Percentiles rank a stretch among this genome's conserved stretches.
Evolutionary conservation across 306 rosid species (phyloP).

Genomic region (Medicago ruthenica): DNA sequence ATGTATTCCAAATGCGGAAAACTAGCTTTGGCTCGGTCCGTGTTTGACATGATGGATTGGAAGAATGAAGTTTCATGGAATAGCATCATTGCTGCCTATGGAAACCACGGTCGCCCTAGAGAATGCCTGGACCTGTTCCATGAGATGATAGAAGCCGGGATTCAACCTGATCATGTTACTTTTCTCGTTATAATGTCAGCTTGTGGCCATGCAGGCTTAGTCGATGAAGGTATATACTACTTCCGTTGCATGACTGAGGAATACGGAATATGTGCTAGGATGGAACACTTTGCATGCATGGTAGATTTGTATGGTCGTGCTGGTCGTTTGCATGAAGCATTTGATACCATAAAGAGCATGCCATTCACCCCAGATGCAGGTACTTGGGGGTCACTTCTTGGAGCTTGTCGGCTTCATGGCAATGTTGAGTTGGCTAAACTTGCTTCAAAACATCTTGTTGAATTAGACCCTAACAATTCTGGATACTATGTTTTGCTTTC

Average conservation of each 20-base stretch:
- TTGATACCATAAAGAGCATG: conserved; percentile 68
- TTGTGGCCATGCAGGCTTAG: conserved; percentile 79
- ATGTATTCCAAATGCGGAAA: conserved; percentile 90
- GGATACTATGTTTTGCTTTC: conserved; percentile 83
- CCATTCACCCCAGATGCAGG: conserved; percentile 85
- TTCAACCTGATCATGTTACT: conserved; percentile 81
- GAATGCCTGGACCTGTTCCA: conserved; percentile 64
- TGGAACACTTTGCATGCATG: conserved; percentile 84
- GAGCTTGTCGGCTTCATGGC: conserved; percentile 85
- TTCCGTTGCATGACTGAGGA: conserved; percentile 68
- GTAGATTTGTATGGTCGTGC: conserved; percentile 84
- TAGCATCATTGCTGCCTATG: conserved; percentile 78
- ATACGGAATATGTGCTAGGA: conserved; percentile 63
- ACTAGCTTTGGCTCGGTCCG: conserved; percentile 55
- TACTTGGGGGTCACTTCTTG: conserved; percentile 87
- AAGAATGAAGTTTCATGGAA: conserved; percentile 91
- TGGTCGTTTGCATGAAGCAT: conserved; percentile 70
- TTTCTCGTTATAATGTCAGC: conserved; percentile 83
- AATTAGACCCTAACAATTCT: conserved; percentile 71
- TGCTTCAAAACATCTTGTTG: conserved; percentile 68
- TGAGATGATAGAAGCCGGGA: conserved; percentile 63
- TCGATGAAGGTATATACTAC: conserved; percentile 64
- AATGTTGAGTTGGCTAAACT: conserved; percentile 73
- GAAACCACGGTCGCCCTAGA: conserved; percentile 65
- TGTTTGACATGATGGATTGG: conserved; percentile 65